A percentile compares a stretch with the other conserved stretches of the same genome.
Evolutionary conservation across 768 basidiomycete species (phyloP).

Genomic region (Collybia nuda): DNA sequence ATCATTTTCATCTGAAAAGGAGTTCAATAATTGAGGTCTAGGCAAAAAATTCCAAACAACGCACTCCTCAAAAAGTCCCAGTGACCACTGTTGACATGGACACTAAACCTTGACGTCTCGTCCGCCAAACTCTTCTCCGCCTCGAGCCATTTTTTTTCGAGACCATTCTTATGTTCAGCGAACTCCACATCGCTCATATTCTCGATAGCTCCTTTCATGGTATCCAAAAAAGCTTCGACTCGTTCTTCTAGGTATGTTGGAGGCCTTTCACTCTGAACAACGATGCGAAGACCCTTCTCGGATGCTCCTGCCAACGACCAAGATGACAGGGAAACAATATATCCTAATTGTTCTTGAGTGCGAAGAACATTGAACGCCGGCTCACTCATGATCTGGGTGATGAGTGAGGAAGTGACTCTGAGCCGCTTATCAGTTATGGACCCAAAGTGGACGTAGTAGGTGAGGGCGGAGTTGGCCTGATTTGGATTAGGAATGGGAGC

Average conservation of each 20-base stretch:
- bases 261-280: conserved; percentile 86
- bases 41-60: conserved; percentile 26
- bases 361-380: conserved; percentile 90
- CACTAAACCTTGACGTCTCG: conserved; percentile 70
- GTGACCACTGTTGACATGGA: conserved; percentile 74
- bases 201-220: conserved; percentile 66
- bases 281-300: conserved; percentile 74
- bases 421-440: conserved; percentile 58
- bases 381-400: conserved; percentile 85
- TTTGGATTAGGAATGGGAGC: conserved; percentile 74
- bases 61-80: conserved; percentile 85
- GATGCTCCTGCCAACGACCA: conserved; percentile 64
- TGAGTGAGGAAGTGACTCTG: conserved; percentile 68
- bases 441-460: conserved; percentile 85
- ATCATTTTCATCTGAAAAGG: conserved; percentile 64
- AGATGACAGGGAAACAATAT: conserved; percentile 70
- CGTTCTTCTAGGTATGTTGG: conserved; percentile 82
- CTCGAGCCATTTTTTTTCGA: conserved; percentile 83
- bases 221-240: conserved; percentile 83
- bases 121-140: conserved; percentile 86
- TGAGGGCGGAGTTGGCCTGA: conserved; percentile 83
- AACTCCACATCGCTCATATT: conserved; percentile 75
- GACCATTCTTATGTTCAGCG: conserved; percentile 69
- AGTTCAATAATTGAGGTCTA: conserved; percentile 6
- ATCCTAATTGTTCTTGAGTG: conserved; percentile 95